A percentile compares a stretch with the other conserved stretches of the same genome.
Evolutionary conservation across 805 yeast species (phyloP).

Genomic region (Cyberlindnera mrakii): DNA sequence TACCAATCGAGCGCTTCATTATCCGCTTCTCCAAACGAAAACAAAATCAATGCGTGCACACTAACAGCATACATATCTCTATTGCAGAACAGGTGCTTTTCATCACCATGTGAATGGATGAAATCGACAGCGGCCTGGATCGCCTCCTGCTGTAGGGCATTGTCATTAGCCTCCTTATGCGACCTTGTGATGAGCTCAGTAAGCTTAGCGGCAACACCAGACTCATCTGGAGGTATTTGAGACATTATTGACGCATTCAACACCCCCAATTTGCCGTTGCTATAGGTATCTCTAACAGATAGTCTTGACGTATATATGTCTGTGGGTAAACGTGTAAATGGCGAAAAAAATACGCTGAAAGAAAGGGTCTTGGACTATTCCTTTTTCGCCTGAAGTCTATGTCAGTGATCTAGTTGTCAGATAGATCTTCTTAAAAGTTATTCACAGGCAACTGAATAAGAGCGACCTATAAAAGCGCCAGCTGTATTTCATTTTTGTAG

Average conservation of each 20-base stretch:
- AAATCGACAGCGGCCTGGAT: slow-evolving; percentile 35
- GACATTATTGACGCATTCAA: background rate
- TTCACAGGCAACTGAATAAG: too few species aligned
- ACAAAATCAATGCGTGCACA: slow-evolving; percentile 49
- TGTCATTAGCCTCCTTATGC: slow-evolving; percentile 27
- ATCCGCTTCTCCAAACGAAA: slow-evolving; percentile 44
- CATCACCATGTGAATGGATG: slow-evolving; percentile 24
- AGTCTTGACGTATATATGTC: too few species aligned
- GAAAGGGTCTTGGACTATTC: too few species aligned
- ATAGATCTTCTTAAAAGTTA: too few species aligned
- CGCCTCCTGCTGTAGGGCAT: slow-evolving; percentile 29
- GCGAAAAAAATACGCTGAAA: too few species aligned
- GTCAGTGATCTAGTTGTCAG: too few species aligned
- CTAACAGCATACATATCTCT: slow-evolving; percentile 40
- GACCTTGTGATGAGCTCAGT: slow-evolving; percentile 20
- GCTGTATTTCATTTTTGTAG: too few species aligned
- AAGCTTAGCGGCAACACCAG: background rate
- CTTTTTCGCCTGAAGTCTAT: too few species aligned
- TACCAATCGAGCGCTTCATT: slow-evolving; percentile 40
- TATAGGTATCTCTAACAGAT: too few species aligned
- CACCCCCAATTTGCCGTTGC: too few species aligned
- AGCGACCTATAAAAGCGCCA: too few species aligned
- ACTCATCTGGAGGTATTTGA: background rate
- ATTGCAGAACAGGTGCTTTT: slow-evolving; percentile 53
- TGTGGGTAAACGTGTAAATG: too few species aligned